Conservation (phyloP, 106 monocot genomes). For the Phalaenopsis aphrodite region DNA sequence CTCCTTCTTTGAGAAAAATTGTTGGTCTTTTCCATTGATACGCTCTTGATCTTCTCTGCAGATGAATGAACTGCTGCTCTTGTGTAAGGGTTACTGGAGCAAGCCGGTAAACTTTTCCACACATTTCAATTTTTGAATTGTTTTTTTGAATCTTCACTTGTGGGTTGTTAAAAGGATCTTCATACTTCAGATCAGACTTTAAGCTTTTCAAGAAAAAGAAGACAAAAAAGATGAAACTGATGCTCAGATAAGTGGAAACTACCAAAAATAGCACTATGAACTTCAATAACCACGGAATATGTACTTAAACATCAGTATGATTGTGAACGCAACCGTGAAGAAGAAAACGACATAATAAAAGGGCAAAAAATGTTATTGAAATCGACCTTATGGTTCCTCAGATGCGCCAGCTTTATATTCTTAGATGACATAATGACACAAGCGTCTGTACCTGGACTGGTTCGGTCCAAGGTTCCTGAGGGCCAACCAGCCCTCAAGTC, state of each 20-base stretch:
- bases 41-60: conserved; percentile 66
- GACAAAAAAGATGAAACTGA: not conserved
- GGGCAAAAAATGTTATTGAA: not conserved
- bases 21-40: conserved; percentile 93
- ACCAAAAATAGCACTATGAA: not conserved
- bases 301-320: not conserved
- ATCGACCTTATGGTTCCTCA: not conserved
- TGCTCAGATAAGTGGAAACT: not conserved
- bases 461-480: too few species aligned
- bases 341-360: not conserved
- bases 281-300: not conserved
- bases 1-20: conserved; percentile 92
- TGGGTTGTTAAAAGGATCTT: conserved; percentile 95
- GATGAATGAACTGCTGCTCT: conserved; percentile 68
- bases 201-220: conserved; percentile 28
- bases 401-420: not conserved
- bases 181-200: conserved; percentile 53
- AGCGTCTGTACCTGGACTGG: too few species aligned
- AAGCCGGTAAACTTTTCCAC: conserved; percentile 82
- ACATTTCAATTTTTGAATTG: conserved; percentile 68
- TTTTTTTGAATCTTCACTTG: conserved; percentile 59
- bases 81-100: conserved; percentile 77
- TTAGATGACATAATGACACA: not conserved
- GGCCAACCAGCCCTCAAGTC: too few species aligned
- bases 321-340: not conserved